Conservation (phyloP, 2,329 filamentous ascomycete genomes). For the Huntiella omanensis region DNA sequence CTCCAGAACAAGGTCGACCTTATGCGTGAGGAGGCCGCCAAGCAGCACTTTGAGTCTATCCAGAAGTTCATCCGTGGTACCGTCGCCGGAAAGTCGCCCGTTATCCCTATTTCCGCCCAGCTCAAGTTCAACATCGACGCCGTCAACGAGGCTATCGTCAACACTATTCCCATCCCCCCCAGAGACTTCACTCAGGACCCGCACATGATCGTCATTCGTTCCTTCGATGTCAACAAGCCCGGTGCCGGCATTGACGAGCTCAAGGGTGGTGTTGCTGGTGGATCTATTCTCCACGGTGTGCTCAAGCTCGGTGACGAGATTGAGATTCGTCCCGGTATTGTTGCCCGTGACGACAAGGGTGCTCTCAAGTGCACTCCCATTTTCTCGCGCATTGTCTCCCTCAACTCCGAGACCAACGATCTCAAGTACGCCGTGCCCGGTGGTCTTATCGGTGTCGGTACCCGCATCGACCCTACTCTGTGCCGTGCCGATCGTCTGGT, state of each 20-base stretch:
- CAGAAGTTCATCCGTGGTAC: slow-evolving; percentile 97
- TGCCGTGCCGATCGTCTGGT: slow-evolving; percentile 98
- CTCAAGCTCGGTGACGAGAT: slow-evolving; percentile 96
- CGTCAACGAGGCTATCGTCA: slow-evolving; percentile 88
- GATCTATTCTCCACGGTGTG: slow-evolving; percentile 88
- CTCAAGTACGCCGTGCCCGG: slow-evolving; percentile 96
- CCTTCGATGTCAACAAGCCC: slow-evolving; percentile 99
- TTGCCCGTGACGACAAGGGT: slow-evolving; percentile 83
- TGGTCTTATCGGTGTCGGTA: slow-evolving; percentile 95
- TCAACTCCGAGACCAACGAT: slow-evolving; percentile 96
- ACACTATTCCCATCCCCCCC: slow-evolving; percentile 78
- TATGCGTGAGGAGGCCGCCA: slow-evolving; percentile 88
- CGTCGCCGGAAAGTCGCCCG: slow-evolving; percentile 81
- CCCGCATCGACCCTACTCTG: slow-evolving; percentile 88
- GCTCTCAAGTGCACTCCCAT: slow-evolving; percentile 94
- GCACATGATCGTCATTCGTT: slow-evolving; percentile 98
- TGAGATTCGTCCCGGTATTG: slow-evolving; percentile 96
- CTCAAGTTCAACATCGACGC: slow-evolving; percentile 99
- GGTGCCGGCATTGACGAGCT: slow-evolving; percentile 96
- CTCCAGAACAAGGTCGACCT: slow-evolving; percentile 99
- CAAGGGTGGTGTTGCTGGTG: slow-evolving; percentile 96
- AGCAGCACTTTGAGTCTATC: slow-evolving; percentile 91
- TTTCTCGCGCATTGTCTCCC: slow-evolving; percentile 81
- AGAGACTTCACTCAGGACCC: slow-evolving; percentile 84
- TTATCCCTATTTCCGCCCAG: slow-evolving; percentile 94